phyloP scores from a whole-genome alignment of 805 yeast species.

The Candida nonsorbophila region DNA sequence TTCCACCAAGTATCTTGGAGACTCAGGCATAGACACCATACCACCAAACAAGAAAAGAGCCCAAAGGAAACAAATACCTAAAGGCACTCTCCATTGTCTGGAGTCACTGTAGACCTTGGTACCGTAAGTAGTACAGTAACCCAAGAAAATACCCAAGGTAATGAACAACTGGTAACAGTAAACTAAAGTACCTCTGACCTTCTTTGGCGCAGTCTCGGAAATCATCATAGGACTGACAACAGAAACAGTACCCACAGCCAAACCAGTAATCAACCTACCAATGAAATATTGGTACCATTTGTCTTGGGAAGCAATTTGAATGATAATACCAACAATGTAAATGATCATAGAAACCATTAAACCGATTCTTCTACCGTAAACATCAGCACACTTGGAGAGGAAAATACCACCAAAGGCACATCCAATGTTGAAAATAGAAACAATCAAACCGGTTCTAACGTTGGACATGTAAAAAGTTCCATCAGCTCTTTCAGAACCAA shows the following conservation, averaged over 20 bases:
- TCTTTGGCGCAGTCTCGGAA: conserved; percentile 67
- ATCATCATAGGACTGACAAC: conserved; percentile 64
- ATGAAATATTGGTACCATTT: conserved; percentile 61
- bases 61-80: conserved; percentile 51
- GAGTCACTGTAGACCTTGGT: conserved; percentile 49
- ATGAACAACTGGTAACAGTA: conserved; percentile 66
- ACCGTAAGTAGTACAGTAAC: conserved; percentile 62
- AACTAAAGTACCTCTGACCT: conserved; percentile 65
- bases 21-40: conserved; percentile 60
- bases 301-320: conserved; percentile 51
- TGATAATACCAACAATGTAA: conserved; percentile 54
- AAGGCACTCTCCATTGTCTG: conserved; percentile 64
- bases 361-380: conserved; percentile 55
- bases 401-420: conserved; percentile 69
- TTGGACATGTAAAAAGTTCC: conserved; percentile 39
- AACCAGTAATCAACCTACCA: conserved; percentile 65
- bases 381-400: conserved; percentile 53
- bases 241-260: conserved; percentile 70
- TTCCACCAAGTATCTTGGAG: conserved; percentile 59
- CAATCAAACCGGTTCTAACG: conserved; percentile 46
- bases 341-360: conserved; percentile 48
- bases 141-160: conserved; percentile 66
- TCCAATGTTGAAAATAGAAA: conserved; percentile 58
- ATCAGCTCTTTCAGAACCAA: conserved; percentile 38
- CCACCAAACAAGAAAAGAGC: conserved; percentile 44